phyloP scores from a whole-genome alignment of 1,284 basidiomycete genomes.

The Salmacisia buchloeana region DNA sequence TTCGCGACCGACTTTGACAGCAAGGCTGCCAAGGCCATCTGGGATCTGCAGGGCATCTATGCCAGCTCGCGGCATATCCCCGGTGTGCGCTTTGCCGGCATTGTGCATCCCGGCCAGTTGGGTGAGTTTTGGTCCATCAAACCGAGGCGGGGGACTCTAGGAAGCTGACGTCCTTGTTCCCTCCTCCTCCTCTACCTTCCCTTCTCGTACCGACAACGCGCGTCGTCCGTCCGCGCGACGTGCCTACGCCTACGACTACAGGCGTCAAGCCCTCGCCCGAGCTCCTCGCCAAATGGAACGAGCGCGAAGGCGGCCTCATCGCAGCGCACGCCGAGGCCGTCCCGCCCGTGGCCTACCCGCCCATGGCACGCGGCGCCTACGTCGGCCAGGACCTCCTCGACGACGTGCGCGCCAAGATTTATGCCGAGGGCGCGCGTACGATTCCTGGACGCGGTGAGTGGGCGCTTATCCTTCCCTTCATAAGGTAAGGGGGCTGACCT shows the following conservation, averaged over 20 bases:
- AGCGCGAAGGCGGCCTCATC: constrained; percentile 66
- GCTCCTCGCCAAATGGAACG: constrained; percentile 68
- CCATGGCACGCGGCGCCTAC: constrained; percentile 62
- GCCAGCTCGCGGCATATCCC: constrained; percentile 61
- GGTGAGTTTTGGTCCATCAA: not conserved
- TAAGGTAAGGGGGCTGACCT: not conserved
- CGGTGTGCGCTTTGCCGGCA: constrained; percentile 70
- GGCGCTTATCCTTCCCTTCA: constrained; percentile 57
- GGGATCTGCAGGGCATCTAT: constrained; percentile 21
- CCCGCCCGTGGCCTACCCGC: constrained; percentile 67
- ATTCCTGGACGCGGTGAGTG: constrained; percentile 46
- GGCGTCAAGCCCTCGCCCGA: constrained; percentile 70
- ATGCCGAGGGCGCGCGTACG: constrained; percentile 66
- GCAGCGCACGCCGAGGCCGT: constrained; percentile 52
- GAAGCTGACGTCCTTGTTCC: constrained; percentile 52
- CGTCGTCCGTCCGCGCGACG: constrained; percentile 8
- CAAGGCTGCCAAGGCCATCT: constrained; percentile 59
- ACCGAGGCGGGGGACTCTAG: not conserved
- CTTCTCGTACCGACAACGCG: too few species aligned
- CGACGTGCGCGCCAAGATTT: constrained; percentile 58
- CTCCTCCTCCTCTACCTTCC: not conserved
- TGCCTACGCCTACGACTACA: too few species aligned
- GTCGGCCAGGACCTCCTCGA: constrained; percentile 60
- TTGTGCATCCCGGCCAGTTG: constrained; percentile 63
- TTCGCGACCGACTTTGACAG: constrained; percentile 68